Conservation (phyloP, 1,284 basidiomycete genomes). For the Fomitiporia mediterranea region DNA sequence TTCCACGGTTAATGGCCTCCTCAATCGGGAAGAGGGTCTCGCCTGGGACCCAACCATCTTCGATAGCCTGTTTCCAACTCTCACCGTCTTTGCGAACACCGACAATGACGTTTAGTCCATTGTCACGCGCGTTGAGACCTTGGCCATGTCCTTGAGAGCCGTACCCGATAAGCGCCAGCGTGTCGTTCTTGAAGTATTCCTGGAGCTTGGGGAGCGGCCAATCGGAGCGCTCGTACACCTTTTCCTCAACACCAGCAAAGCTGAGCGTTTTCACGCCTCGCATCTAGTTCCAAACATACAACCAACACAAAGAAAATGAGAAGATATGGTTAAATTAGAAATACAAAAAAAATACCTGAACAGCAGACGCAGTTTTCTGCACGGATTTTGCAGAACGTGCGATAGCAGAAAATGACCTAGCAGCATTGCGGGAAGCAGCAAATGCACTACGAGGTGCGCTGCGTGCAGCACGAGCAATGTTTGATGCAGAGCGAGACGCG, state of each 20-base stretch:
- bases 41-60: constrained; percentile 98
- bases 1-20: constrained; percentile 93
- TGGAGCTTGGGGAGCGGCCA: constrained; percentile 98
- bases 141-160: constrained; percentile 99
- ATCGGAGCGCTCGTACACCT: constrained; percentile 96
- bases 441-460: constrained; percentile 46
- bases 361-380: constrained; percentile 34
- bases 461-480: constrained; percentile 56
- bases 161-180: constrained; percentile 97
- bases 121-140: constrained; percentile 98
- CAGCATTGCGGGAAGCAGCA: constrained; percentile 41
- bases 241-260: constrained; percentile 95
- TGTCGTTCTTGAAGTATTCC: constrained; percentile 99
- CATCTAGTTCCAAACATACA: constrained; percentile 12
- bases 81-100: constrained; percentile 97
- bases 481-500: constrained; percentile 50
- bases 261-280: constrained; percentile 96
- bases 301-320: neutral
- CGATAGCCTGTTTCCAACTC: constrained; percentile 93
- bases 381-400: constrained; percentile 45
- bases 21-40: constrained; percentile 99
- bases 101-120: constrained; percentile 97
- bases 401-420: constrained; percentile 73
- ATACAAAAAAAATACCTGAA: constrained; percentile 40
- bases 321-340: too few species aligned